Base-by-base conservation (phyloP, 2,329 filamentous ascomycete genomes). In the Tolypocladium ophioglossoides region DNA sequence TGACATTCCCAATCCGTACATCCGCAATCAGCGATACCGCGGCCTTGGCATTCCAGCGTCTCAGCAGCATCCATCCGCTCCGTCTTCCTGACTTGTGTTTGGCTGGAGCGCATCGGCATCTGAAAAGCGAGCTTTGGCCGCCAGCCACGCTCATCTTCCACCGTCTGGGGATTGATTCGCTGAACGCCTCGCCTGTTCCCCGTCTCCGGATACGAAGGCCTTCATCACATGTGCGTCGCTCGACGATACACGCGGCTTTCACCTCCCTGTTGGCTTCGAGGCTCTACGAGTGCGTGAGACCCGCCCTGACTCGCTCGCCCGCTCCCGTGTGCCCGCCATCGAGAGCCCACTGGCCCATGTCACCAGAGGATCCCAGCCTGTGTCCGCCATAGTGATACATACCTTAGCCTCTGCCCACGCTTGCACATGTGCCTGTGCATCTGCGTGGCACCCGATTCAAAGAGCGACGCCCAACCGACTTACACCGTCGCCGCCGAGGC, bases 231-330 rank as follows among this genome's bases (percentile, higher is more conserved):
- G 50, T n/a, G 27, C 27, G 38, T 30, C 46, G 9, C 24, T 48
- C 9, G 20, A 10, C 46, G 39, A 22, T 41, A 22, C 22, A 27
- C 34, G 12, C 16, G 30, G 35, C 50, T 27, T 24, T 44, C 11
- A 44, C 30, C 46, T 22, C 20, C 9, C 2, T 14, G 37, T 20
- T 44, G 40, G 14, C 16, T 4, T 37, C 40, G 51, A 48, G 50
- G 16, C 35, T 51, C 37, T 22, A 32, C 35, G 22, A 35, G 49
- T 14, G 50, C 39, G n/a, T 24, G 34, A 49, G 54, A 53, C 51
- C 51, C 51, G 51, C 46, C 51, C 51, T 55, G 54, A 55, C 54
- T 55, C 54, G 46, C 35, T 37, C 51, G 39, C 41, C 35, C 27
- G 46, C 32, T 40, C n/a, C 39, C 40, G 35, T 40, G 52, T 50